Evolutionary conservation across 1,284 basidiomycete species (phyloP), one percentile per base, ranked within the genome.

Genomic region (Ustilago vetiveriae): DNA sequence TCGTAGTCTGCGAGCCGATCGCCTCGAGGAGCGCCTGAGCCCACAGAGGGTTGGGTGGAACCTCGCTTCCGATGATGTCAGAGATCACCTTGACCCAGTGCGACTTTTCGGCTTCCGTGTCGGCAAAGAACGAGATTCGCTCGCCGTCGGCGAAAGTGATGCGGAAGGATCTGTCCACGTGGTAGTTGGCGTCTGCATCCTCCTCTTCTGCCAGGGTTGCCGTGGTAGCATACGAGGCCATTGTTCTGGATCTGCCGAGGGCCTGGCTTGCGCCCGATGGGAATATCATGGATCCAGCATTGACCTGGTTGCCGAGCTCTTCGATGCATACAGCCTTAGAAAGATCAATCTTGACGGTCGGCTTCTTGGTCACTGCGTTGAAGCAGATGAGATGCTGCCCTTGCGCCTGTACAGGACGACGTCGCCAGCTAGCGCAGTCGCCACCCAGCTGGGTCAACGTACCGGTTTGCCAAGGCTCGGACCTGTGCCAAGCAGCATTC

Each of bases 361-460:
- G 89, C 74, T 89, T 91, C 85, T 91, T 93, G 22, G 95, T 98
- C 4, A 98, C 89, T 75, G 97, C 92, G 77, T 92, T 95, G 84
- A 91, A 95, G 2, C 94, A 93, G 41, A 98, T 87, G 40, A 98
- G 85, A 73, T 88, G 90, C 13, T 90, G 88, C 5, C 95, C 94
- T 48, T 92, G 90, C 6, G 97, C 87, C 38, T 93, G 88, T 66
- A 97, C 87, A 59, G 90, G 88, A 37, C 95, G 88, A 42, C 95
- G 87, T 39, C 92, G 89, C 89, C 94, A 96, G 11, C 91, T 95
- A 70, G 16, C 50, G 80, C 94, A 96, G 82, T 96, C 95, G n/a
- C 94, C 95, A 5, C 95, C 95, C 62, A 87, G 88, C 84, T 98
- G 95, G 13, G 95, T 98, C 75, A 98, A 83, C 0, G 89, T 89